Conservation (phyloP, 805 yeast genomes). For the Starmerella sp. region DNA sequence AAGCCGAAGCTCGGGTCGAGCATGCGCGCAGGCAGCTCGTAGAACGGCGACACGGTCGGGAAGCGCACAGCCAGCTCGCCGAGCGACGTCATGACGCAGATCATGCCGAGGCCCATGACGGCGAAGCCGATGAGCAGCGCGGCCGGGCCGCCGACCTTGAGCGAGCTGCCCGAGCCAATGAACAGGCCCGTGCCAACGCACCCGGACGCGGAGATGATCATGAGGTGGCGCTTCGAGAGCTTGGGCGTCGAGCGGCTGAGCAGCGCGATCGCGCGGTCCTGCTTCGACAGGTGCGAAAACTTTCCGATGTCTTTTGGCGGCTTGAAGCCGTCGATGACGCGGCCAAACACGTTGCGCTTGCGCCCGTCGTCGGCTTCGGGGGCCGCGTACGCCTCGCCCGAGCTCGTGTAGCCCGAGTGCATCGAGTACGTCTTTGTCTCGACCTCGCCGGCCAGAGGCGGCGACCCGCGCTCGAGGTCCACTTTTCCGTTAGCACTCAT, state of each 20-base stretch:
- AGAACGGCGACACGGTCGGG: conserved; percentile 44
- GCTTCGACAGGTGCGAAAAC: conserved; percentile 15
- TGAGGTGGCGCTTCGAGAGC: conserved; percentile 38
- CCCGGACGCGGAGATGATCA: conserved; percentile 74
- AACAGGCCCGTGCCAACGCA: conserved; percentile 67
- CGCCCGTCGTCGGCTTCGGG: neutral
- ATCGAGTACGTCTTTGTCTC: neutral
- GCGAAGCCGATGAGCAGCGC: conserved; percentile 47
- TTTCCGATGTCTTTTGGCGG: conserved; percentile 18
- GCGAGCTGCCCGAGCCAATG: conserved; percentile 51
- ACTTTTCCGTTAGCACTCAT: neutral
- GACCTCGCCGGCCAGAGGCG: conserved; percentile 3
- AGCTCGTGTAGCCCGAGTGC: neutral
- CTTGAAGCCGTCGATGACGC: conserved; percentile 27
- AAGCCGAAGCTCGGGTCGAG: conserved; percentile 54
- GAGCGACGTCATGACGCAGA: conserved; percentile 47
- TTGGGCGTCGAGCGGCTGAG: conserved; percentile 35
- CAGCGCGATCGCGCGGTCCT: conserved; percentile 21
- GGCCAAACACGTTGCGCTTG: conserved; percentile 9
- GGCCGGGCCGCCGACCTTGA: conserved; percentile 53
- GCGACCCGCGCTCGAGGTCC: neutral
- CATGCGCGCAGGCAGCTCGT: conserved; percentile 44
- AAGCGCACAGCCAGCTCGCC: conserved; percentile 59
- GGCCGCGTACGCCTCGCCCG: conserved; percentile 3
- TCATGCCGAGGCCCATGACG: conserved; percentile 50